These are phyloP conservation scores for Fusarium sp. DNA, from an alignment of 2,329 filamentous ascomycete genomes.

Conservation along the genomic window DNA sequence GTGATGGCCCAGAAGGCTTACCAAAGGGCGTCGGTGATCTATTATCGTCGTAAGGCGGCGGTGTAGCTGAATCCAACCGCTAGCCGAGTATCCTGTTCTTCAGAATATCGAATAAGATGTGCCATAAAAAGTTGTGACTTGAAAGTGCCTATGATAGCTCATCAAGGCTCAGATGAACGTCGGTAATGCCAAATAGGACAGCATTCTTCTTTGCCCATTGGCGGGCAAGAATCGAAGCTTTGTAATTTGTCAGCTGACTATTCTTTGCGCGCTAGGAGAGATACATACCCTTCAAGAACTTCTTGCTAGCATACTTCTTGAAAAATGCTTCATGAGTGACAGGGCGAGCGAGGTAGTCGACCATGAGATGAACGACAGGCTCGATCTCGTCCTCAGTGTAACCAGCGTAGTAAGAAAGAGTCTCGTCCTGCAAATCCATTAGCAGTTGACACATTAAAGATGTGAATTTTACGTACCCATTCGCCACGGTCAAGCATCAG, in stretches of 20 bases:
- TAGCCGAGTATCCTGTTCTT: conserved; percentile 44
- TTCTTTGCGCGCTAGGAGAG: background rate
- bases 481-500: conserved; percentile 89
- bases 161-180: conserved; percentile 62
- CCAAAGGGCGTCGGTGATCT: conserved; percentile 43
- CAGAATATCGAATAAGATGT: conserved; percentile 29
- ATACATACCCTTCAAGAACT: conserved; percentile 94
- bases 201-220: conserved; percentile 92
- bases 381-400: conserved; percentile 94
- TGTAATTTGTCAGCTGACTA: conserved; percentile 23
- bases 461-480: conserved; percentile 75
- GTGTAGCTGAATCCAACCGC: conserved; percentile 47
- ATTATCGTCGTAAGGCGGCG: conserved; percentile 49
- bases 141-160: conserved; percentile 51
- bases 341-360: conserved; percentile 92
- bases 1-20: conserved; percentile 38
- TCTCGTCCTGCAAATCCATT: conserved; percentile 72
- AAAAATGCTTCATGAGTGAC: conserved; percentile 97
- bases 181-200: conserved; percentile 63
- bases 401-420: conserved; percentile 88
- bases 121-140: conserved; percentile 16
- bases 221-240: conserved; percentile 90
- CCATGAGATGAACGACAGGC: conserved; percentile 92
- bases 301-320: conserved; percentile 99
- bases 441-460: conserved; percentile 39